A percentile compares a stretch with the other conserved stretches of the same genome.
Evolutionary conservation across 148 eudicot genomes (phyloP).

Genomic region (Vaccinium myrtillus): DNA sequence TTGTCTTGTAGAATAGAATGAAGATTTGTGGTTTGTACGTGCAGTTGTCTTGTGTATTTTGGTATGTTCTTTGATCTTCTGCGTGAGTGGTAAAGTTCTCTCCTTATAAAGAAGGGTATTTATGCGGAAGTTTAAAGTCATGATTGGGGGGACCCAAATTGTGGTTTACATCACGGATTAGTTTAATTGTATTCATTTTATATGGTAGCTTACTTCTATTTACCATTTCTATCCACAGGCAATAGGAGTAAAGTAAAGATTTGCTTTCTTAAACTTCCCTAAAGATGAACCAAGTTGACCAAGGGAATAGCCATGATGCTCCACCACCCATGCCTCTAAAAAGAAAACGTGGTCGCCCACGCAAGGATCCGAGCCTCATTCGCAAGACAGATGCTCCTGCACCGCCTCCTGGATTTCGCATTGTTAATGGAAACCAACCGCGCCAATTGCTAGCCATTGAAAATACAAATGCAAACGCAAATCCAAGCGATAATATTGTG

Average conservation of each 20-base stretch:
- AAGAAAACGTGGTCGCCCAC: conserved; percentile 89
- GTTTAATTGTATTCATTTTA: not conserved
- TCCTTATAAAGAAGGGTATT: not conserved
- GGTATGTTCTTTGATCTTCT: not conserved
- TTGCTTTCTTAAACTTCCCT: conserved; percentile 7
- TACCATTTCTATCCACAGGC: conserved; percentile 9
- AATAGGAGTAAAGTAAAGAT: conserved; percentile 5
- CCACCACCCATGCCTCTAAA: conserved; percentile 39
- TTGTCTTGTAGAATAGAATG: not conserved
- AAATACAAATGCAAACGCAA: conserved; percentile 21
- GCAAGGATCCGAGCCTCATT: conserved; percentile 57
- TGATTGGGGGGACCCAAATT: not conserved
- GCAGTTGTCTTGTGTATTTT: not conserved
- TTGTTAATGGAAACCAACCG: conserved; percentile 14
- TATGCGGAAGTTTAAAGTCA: not conserved
- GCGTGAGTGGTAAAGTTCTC: not conserved
- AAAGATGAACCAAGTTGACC: conserved; percentile 53
- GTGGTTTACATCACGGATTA: not conserved
- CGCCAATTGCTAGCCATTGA: conserved; percentile 21
- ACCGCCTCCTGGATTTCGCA: conserved; percentile 38
- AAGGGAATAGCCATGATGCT: conserved; percentile 28
- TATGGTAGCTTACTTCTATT: not conserved
- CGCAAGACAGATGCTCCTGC: conserved; percentile 17
- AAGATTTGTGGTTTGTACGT: not conserved
- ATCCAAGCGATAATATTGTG: conserved; percentile 24